These are phyloP conservation scores for Mycena chlorophos DNA, from an alignment of 768 basidiomycete species.

Conservation along the genomic window DNA sequence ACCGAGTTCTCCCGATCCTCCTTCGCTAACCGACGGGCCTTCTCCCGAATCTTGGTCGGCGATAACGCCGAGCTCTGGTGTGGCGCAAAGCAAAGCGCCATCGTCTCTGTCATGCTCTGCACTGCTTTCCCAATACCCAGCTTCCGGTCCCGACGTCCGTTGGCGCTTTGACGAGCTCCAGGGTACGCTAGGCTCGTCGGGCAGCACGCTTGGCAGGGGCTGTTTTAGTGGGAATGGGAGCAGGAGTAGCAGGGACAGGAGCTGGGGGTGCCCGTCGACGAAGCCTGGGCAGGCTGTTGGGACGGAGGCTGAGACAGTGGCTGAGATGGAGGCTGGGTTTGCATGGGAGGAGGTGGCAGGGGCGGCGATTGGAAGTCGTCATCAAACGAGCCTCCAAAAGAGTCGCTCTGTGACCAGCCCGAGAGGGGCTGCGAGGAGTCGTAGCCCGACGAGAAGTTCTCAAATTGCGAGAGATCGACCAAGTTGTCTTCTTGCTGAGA, in stretches of 20 bases:
- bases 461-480: neutral
- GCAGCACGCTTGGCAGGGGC: too few relatives aligned
- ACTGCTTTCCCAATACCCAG: neutral
- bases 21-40: neutral
- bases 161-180: neutral
- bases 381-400: neutral
- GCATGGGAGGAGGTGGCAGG: neutral
- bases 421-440: neutral
- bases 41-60: neutral
- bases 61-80: neutral
- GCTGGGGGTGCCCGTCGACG: too few relatives aligned
- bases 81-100: neutral
- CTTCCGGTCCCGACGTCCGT: neutral
- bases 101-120: neutral
- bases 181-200: neutral
- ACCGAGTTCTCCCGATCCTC: neutral
- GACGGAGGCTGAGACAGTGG: neutral
- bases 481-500: neutral
- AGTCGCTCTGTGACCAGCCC: neutral
- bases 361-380: neutral
- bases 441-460: neutral
- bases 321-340: neutral
- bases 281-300: too few relatives aligned
- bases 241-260: neutral
- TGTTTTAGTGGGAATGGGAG: neutral